Conservation (phyloP, 1,284 basidiomycete species). For the Irpex sp. region DNA sequence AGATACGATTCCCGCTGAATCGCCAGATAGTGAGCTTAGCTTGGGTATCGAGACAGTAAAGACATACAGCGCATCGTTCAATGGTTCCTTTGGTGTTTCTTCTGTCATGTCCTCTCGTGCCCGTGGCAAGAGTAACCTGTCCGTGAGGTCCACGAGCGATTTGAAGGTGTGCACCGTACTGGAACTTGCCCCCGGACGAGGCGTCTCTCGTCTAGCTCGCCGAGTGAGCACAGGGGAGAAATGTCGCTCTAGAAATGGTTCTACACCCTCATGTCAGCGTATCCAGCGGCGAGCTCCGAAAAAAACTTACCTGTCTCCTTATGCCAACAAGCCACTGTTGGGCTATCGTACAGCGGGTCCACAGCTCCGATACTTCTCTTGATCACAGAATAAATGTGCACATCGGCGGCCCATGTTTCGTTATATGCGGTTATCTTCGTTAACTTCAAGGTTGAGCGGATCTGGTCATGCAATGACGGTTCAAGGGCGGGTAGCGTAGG, state of each 20-base stretch:
- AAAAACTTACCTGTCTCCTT: constrained; percentile 23
- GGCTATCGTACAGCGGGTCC: constrained; percentile 15
- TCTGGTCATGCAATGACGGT: constrained; percentile 42
- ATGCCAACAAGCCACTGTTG: constrained; percentile 32
- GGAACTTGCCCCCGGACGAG: constrained; percentile 21
- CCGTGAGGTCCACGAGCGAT: constrained; percentile 9
- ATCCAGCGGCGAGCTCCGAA: constrained; percentile 13
- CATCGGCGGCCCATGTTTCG: constrained; percentile 39
- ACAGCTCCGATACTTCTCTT: constrained; percentile 27
- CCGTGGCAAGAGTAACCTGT: background rate
- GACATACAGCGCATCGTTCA: constrained; percentile 6
- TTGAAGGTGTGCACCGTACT: constrained; percentile 3
- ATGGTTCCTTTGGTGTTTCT: background rate
- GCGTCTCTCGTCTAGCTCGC: constrained; percentile 36
- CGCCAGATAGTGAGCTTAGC: background rate
- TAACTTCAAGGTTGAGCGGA: constrained; percentile 38
- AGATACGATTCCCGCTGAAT: background rate
- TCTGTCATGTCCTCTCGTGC: constrained; percentile 1
- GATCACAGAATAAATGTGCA: constrained; percentile 35
- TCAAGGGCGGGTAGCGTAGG: constrained; percentile 39
- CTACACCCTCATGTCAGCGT: constrained; percentile 21
- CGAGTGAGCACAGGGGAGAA: constrained; percentile 39
- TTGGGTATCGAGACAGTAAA: background rate
- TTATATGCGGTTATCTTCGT: constrained; percentile 35
- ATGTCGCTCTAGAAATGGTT: constrained; percentile 25